Conservation (phyloP, 169 alveolate species). For the Eimeria acervulina region DNA sequence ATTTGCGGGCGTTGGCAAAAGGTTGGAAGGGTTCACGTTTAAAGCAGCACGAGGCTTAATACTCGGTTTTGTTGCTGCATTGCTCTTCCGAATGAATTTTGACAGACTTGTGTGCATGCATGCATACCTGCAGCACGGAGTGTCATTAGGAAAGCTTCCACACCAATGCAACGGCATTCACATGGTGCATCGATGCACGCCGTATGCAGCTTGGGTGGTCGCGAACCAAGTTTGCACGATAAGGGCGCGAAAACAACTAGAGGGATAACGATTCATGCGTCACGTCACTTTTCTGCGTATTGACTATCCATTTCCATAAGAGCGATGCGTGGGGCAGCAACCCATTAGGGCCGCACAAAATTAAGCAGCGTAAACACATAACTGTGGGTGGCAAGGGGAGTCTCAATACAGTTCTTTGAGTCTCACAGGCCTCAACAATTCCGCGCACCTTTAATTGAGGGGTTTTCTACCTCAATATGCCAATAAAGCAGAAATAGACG, state of each 20-base stretch:
- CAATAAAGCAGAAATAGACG: not conserved
- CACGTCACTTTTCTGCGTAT: slow-evolving; percentile 21
- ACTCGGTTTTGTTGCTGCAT: slow-evolving; percentile 19
- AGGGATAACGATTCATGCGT: slow-evolving; percentile 21
- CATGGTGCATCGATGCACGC: slow-evolving; percentile 1
- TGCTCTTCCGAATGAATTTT: not conserved
- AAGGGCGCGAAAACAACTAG: slow-evolving; percentile 9
- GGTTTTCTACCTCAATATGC: not conserved
- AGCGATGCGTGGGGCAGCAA: slow-evolving; percentile 54
- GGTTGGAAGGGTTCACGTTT: not conserved
- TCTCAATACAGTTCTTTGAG: not conserved
- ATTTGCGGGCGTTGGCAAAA: slow-evolving; percentile 32
- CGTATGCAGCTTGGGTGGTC: not conserved
- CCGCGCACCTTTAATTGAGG: slow-evolving; percentile 27
- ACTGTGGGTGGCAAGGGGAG: slow-evolving; percentile 1
- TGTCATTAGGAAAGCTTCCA: slow-evolving; percentile 17
- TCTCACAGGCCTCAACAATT: not conserved
- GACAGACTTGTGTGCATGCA: slow-evolving; percentile 1
- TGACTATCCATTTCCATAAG: not conserved
- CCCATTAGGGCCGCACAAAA: not conserved
- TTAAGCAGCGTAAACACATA: not conserved
- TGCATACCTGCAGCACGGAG: slow-evolving; percentile 38
- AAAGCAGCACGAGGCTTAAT: slow-evolving; percentile 51
- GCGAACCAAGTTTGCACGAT: slow-evolving; percentile 7
- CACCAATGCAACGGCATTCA: not conserved